A percentile compares a stretch with the other conserved stretches of the same genome.
Conservation (phyloP, 768 basidiomycete genomes). For the Collybia sp. region DNA sequence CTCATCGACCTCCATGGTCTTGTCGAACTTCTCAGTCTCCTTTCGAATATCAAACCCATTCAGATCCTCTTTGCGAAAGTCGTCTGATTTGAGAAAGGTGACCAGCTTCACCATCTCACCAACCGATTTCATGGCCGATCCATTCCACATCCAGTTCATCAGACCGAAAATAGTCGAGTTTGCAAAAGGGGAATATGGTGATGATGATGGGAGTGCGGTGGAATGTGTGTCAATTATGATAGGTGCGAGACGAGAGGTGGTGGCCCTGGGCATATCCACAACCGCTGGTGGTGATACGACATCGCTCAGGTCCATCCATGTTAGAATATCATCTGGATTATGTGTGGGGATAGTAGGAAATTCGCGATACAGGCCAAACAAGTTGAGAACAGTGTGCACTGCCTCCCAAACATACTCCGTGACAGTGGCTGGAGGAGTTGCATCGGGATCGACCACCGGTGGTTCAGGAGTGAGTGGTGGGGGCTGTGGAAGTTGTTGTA, state of each 20-base stretch:
- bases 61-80: constrained; percentile 9
- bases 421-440: neutral
- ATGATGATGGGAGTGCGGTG: neutral
- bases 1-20: neutral
- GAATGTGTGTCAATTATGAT: no score
- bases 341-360: constrained; percentile 8
- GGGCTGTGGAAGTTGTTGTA: constrained; percentile 10
- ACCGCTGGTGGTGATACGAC: neutral
- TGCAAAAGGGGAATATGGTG: constrained; percentile 8
- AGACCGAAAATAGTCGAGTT: constrained; percentile 13
- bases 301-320: neutral
- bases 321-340: constrained; percentile 7
- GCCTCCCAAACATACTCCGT: constrained; percentile 1
- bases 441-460: neutral
- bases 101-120: constrained; percentile 8
- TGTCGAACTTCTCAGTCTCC: constrained; percentile 11
- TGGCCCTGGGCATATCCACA: neutral
- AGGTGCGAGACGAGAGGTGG: neutral
- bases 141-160: constrained; percentile 17
- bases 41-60: constrained; percentile 6
- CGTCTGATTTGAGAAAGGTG: constrained; percentile 11
- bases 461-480: neutral
- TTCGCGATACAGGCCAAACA: constrained; percentile 8
- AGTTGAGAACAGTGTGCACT: constrained; percentile 3
- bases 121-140: constrained; percentile 12